Percentiles rank a stretch among this genome's conserved stretches.
Conservation (phyloP, 2,329 filamentous ascomycete species). For the Colletotrichum sp. region DNA sequence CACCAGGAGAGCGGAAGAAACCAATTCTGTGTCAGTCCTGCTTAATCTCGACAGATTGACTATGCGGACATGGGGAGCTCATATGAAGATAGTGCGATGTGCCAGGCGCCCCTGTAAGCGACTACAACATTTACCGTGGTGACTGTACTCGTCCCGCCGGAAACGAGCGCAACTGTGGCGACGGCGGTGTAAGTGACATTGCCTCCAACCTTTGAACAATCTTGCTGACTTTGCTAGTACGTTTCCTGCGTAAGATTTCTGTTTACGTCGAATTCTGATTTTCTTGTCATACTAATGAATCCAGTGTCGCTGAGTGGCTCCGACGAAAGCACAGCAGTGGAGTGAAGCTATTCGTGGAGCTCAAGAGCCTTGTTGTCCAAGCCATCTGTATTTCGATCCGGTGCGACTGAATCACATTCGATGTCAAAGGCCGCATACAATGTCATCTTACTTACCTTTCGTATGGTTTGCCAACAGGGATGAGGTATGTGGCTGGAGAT, state of each 20-base stretch:
- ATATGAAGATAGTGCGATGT: neutral
- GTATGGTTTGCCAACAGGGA: fast-evolving
- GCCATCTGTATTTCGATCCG: too few relatives aligned
- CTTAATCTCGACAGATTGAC: neutral
- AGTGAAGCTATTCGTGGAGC: neutral
- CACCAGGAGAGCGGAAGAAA: neutral
- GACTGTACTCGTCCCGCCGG: neutral
- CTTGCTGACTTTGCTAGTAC: neutral
- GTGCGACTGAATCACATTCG: neutral
- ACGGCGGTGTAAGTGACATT: neutral
- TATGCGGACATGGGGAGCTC: neutral
- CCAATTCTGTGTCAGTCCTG: neutral
- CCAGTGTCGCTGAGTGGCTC: neutral
- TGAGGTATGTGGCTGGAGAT: neutral
- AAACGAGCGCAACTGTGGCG: neutral
- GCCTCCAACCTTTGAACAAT: fast-evolving
- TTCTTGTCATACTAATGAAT: too few relatives aligned
- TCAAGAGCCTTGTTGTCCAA: neutral
- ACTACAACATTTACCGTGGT: neutral
- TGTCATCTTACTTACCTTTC: fast-evolving
- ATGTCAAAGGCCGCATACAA: fast-evolving
- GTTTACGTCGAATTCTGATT: neutral
- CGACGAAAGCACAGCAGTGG: neutral
- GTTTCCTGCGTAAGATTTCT: neutral
- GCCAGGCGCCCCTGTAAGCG: neutral